Evolutionary conservation across 129 eudicot species (phyloP).

Genomic region (Pseudognaphalium luteoalbum): DNA sequence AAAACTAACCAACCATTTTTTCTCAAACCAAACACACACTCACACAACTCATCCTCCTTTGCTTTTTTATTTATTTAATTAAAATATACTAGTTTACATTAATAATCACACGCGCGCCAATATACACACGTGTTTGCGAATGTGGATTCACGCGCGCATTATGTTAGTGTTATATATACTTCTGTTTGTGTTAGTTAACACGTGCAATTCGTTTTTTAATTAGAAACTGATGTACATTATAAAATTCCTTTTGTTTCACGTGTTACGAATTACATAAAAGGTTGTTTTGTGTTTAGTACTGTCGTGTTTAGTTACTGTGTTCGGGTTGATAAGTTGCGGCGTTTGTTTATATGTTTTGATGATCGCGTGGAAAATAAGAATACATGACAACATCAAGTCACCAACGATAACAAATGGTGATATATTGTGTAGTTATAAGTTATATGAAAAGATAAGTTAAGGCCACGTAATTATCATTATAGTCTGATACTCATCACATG

Average conservation of each 20-base stretch:
- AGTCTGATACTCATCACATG: no score
- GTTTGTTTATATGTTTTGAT: no score
- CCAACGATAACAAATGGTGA: no score
- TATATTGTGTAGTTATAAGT: no score
- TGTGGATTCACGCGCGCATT: neutral
- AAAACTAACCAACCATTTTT: constrained; percentile 51
- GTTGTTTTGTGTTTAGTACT: neutral
- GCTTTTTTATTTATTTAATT: neutral
- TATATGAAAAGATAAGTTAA: no score
- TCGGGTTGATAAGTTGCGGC: no score
- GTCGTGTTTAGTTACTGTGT: no score
- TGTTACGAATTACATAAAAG: neutral
- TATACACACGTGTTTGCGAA: neutral
- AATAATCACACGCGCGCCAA: constrained; percentile 21
- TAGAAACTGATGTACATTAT: neutral
- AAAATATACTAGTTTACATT: no score
- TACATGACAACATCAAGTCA: no score
- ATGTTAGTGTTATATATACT: no score
- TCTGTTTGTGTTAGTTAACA: neutral
- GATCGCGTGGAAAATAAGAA: no score
- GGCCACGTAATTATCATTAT: no score
- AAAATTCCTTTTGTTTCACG: neutral
- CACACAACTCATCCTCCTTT: constrained; percentile 28
- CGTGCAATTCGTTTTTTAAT: neutral
- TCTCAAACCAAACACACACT: constrained; percentile 32